Conservation (phyloP, 1,284 basidiomycete species). For the Ceratorhiza oryzae-sativae region DNA sequence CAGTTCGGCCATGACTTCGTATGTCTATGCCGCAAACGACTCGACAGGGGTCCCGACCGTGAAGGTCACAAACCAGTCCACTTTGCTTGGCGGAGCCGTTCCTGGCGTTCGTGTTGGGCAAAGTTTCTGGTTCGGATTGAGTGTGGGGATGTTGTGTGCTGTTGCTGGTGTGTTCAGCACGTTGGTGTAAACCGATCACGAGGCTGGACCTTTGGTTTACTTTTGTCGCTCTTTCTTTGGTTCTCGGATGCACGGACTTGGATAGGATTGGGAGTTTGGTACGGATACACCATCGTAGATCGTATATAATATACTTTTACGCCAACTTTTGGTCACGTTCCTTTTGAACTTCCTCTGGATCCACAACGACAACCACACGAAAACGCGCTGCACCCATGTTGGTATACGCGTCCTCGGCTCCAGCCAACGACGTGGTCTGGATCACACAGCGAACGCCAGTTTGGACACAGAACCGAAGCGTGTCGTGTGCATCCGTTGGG, state of each 20-base stretch:
- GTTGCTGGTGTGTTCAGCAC: slow-evolving; percentile 31
- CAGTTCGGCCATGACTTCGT: slow-evolving; percentile 51
- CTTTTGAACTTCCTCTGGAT: slow-evolving; percentile 8
- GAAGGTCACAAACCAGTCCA: slow-evolving; percentile 38
- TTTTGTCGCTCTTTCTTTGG: slow-evolving; percentile 6
- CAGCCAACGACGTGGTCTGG: background rate
- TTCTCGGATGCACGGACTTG: slow-evolving; percentile 6
- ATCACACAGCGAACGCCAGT: slow-evolving; percentile 21
- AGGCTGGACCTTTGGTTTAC: slow-evolving; percentile 23
- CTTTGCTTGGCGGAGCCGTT: slow-evolving; percentile 27
- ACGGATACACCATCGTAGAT: slow-evolving; percentile 6
- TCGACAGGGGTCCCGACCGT: slow-evolving; percentile 46
- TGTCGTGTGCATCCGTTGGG: slow-evolving; percentile 20
- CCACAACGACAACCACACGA: slow-evolving; percentile 18
- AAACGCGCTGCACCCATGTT: slow-evolving; percentile 21
- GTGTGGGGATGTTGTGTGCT: slow-evolving; percentile 30
- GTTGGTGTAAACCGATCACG: background rate
- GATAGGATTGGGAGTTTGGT: background rate
- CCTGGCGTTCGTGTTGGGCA: slow-evolving; percentile 14
- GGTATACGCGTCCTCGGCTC: slow-evolving; percentile 19
- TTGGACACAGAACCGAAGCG: slow-evolving; percentile 31
- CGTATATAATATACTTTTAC: slow-evolving; percentile 20
- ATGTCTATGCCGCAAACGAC: slow-evolving; percentile 65
- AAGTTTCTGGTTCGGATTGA: slow-evolving; percentile 34
- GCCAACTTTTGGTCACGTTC: background rate